These are phyloP conservation scores for Taphrina deformans DNA, from an alignment of 1,139 yeast genomes.

Conservation along the genomic window DNA sequence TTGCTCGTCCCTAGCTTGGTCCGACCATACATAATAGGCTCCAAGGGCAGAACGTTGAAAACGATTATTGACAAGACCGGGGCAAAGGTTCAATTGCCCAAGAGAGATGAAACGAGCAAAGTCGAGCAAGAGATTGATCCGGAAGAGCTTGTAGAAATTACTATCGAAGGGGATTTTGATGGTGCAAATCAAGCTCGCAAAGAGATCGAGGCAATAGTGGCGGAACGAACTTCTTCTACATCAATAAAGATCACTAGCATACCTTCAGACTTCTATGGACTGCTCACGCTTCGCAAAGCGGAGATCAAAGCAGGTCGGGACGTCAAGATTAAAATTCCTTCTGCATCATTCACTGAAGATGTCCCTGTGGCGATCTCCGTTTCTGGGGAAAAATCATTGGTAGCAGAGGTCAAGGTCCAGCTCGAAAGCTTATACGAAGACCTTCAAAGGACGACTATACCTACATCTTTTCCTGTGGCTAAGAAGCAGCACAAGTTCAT, in stretches of 20 bases:
- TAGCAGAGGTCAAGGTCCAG: slow-evolving; percentile 52
- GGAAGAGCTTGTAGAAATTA: slow-evolving; percentile 60
- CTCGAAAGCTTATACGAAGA: slow-evolving; percentile 53
- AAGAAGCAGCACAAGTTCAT: slow-evolving; percentile 55
- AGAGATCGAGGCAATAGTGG: slow-evolving; percentile 70
- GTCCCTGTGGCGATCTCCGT: slow-evolving; percentile 48
- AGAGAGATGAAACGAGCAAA: slow-evolving; percentile 45
- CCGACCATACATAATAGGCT: slow-evolving; percentile 82
- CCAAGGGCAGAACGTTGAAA: slow-evolving; percentile 78
- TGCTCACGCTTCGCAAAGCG: slow-evolving; percentile 36
- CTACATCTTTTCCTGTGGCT: slow-evolving; percentile 54
- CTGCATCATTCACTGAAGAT: slow-evolving; percentile 15
- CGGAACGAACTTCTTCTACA: slow-evolving; percentile 49
- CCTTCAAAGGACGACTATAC: slow-evolving; percentile 44
- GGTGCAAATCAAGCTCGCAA: slow-evolving; percentile 74
- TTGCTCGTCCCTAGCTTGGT: slow-evolving; percentile 75
- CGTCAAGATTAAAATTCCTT: slow-evolving; percentile 48
- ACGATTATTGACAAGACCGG: slow-evolving; percentile 72
- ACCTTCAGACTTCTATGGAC: slow-evolving; percentile 45
- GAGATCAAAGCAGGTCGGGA: slow-evolving; percentile 40
- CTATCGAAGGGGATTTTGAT: slow-evolving; percentile 80
- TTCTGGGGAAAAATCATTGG: slow-evolving; percentile 66
- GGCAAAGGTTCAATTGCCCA: slow-evolving; percentile 74
- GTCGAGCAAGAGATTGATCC: slow-evolving; percentile 44
- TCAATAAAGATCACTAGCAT: slow-evolving; percentile 47